phyloP scores from a whole-genome alignment of 2,329 filamentous ascomycete genomes.

The Claviceps maximensis region DNA sequence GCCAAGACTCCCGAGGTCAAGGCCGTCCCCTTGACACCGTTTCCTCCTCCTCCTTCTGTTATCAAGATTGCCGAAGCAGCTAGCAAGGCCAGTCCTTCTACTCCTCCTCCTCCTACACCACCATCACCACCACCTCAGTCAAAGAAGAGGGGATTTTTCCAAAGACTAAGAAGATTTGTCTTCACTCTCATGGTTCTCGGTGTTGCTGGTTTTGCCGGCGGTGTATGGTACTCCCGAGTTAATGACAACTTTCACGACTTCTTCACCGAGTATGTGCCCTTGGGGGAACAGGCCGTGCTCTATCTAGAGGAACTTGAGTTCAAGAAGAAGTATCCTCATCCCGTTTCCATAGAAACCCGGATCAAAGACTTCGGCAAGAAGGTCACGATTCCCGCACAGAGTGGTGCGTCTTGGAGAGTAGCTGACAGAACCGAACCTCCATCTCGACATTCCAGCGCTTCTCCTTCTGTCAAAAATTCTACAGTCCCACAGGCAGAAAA shows the following conservation, averaged over 20 bases:
- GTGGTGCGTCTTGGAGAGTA: conserved; percentile 71
- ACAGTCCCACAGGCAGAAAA: conserved; percentile 14
- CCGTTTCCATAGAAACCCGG: conserved; percentile 30
- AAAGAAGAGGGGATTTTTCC: conserved; percentile 51
- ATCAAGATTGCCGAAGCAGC: neutral
- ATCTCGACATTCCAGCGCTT: conserved; percentile 50
- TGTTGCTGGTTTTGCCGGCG: conserved; percentile 68
- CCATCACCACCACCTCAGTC: conserved; percentile 17
- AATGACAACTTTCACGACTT: conserved; percentile 99
- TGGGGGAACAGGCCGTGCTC: conserved; percentile 83
- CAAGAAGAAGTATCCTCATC: conserved; percentile 62
- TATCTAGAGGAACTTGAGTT: conserved; percentile 95
- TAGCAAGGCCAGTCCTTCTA: conserved; percentile 10
- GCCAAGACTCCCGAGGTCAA: conserved; percentile 13
- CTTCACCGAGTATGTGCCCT: conserved; percentile 94
- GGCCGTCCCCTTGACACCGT: conserved; percentile 18
- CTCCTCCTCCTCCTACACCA: conserved; percentile 18
- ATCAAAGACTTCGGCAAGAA: conserved; percentile 48
- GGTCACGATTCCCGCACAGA: conserved; percentile 73
- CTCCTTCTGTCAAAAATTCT: conserved; percentile 19
- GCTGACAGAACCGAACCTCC: conserved; percentile 44
- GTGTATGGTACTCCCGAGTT: conserved; percentile 83
- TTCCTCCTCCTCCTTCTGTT: conserved; percentile 7
- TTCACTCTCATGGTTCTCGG: conserved; percentile 65
- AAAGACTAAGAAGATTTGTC: conserved; percentile 65